phyloP scores from a whole-genome alignment of 1,284 basidiomycete genomes.

The Cutaneotrichosporon spelunceum region DNA sequence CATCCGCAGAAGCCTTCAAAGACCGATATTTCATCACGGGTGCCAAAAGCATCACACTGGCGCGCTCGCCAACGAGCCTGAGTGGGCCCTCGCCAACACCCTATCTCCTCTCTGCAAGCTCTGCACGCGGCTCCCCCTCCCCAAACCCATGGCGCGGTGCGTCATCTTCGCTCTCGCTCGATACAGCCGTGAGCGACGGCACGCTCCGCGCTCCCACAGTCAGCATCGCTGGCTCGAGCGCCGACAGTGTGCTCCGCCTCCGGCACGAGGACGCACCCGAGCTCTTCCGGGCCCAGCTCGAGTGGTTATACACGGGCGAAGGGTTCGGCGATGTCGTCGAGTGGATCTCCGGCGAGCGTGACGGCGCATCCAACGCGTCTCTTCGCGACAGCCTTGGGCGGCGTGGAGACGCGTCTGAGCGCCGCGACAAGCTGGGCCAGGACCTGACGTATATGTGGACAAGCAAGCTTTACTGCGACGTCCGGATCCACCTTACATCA shows the following conservation, averaged over 20 bases:
- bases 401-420: constrained; percentile 53
- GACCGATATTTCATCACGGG: constrained; percentile 64
- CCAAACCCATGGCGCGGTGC: constrained; percentile 7
- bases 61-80: constrained; percentile 47
- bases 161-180: constrained; percentile 29
- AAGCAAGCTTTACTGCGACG: constrained; percentile 84
- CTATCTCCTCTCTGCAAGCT: constrained; percentile 17
- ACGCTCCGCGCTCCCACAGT: constrained; percentile 32
- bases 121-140: constrained; percentile 20
- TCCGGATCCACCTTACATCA: constrained; percentile 66
- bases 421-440: constrained; percentile 79
- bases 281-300: constrained; percentile 79
- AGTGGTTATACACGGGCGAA: constrained; percentile 54
- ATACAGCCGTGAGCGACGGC: constrained; percentile 26
- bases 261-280: constrained; percentile 67
- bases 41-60: constrained; percentile 16
- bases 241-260: constrained; percentile 54
- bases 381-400: constrained; percentile 36
- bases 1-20: constrained; percentile 63
- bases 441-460: constrained; percentile 96
- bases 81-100: constrained; percentile 14
- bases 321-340: constrained; percentile 83
- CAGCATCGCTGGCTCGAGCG: constrained; percentile 9
- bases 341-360: constrained; percentile 74
- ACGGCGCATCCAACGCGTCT: constrained; percentile 34